These are phyloP conservation scores for sunflower (Helianthus annuus) DNA, from an alignment of 129 eudicot genomes.

Conservation along the genomic window HanXRQr2.0-SUNRISE NC_035443.2:1587237-1587736, in stretches of 20 bases:
- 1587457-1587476: constrained; percentile 48
- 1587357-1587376: no score
- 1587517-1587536: constrained; percentile 78
- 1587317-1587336: no score
- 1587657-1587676: constrained; percentile 52
- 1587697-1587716: constrained; percentile 42
- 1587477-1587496: constrained; percentile 68
- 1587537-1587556: constrained; percentile 53
- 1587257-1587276: no score
- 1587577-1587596: constrained; percentile 43
- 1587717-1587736: constrained; percentile 48
- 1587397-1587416: no score
- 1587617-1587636: constrained; percentile 68
- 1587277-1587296: no score
- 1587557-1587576: constrained; percentile 58
- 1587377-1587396: no score
- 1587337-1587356: no score
- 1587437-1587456: background rate
- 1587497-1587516: constrained; percentile 49
- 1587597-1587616: constrained; percentile 20
- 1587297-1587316: no score
- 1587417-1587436: no score
- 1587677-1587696: constrained; percentile 36
- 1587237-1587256: no score
- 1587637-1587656: constrained; percentile 68